Evolutionary conservation across 1,139 yeast species (phyloP), one percentile per base, ranked within the genome.

Genomic region (Pneumocystis oryctolagi): DNA sequence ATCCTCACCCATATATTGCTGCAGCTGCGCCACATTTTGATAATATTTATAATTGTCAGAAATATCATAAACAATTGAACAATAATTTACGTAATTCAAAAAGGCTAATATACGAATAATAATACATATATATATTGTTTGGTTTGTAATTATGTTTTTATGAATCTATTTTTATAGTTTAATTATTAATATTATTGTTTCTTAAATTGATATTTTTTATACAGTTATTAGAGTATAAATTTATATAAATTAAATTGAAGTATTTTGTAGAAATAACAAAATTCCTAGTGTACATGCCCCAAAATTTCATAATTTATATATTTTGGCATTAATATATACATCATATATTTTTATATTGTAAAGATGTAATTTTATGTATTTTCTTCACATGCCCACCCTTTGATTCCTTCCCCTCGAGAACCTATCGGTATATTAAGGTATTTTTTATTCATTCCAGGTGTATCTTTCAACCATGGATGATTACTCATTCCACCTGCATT

Each of bases 401-500:
- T 81, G 58, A 86, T 84, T 71, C 84, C 90, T 66, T 81, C 85
- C 34, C 90, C 90, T 3, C 81, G 72, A 0, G 84, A 82, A 1
- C 87, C 86, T 16, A 80, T 80, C 14, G 84, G 80, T 64, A 85
- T 72, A 68, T 82, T 85, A 2, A 73, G 65, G 12, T 65, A 61
- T 35, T 81, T 79, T 66, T 80, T 78, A 62, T 82, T 86, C 65
- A 82, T 75, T 0, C 87, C 86, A 57, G 78, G 74, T 1, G 85
- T 84, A 69, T 84, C 87, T 37, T 70, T 76, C 59, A 88, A 75
- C 95, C 95, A 88, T n/a, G 81, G 80, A 70, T 87, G 94, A 68
- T 84, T 83, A 16, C 85, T 78, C 82, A 84, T 80, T 39, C 88
- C 89, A 35, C 92, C 95, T 18, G 90, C 90, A 74, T 84, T 95